These are phyloP conservation scores for Hypoxylon sp. DNA, from an alignment of 2,329 filamentous ascomycete genomes.

Conservation along the genomic window DNA sequence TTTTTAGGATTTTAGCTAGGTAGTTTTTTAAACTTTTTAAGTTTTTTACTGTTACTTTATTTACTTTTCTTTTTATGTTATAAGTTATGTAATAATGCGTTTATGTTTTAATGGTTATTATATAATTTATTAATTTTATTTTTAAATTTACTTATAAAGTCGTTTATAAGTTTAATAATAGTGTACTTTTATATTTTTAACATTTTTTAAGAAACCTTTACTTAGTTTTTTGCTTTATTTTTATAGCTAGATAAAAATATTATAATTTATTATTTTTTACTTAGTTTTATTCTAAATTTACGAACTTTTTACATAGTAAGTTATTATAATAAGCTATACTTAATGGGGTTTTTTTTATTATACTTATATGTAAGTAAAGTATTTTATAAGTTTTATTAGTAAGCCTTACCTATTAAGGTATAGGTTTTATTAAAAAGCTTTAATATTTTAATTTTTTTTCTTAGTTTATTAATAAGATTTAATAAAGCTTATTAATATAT, in stretches of 20 bases:
- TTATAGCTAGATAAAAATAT: background rate
- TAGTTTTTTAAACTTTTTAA: background rate
- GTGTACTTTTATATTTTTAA: too few relatives aligned
- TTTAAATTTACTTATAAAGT: constrained; percentile 3
- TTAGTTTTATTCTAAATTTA: background rate
- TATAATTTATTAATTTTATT: background rate
- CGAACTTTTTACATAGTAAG: background rate
- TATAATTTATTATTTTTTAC: background rate
- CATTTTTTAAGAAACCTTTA: too few relatives aligned
- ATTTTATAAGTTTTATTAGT: constrained; percentile 1
- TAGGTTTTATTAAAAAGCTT: background rate
- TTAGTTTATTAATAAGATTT: background rate
- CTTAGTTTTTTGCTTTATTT: too few relatives aligned
- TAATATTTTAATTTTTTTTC: background rate
- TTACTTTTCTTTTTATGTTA: too few relatives aligned
- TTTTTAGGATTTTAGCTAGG: background rate
- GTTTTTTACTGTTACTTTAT: too few relatives aligned
- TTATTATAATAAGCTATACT: too few relatives aligned
- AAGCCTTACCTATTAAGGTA: background rate
- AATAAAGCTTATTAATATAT: background rate
- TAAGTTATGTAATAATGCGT: too few relatives aligned
- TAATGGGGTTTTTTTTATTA: too few relatives aligned
- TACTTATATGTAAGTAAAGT: too few relatives aligned
- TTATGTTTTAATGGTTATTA: too few relatives aligned
- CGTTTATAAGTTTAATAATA: background rate